A percentile compares a stretch with the other conserved stretches of the same genome.
Conservation (phyloP, 768 basidiomycete species). For the Candolleomyces eurysporus region DNA sequence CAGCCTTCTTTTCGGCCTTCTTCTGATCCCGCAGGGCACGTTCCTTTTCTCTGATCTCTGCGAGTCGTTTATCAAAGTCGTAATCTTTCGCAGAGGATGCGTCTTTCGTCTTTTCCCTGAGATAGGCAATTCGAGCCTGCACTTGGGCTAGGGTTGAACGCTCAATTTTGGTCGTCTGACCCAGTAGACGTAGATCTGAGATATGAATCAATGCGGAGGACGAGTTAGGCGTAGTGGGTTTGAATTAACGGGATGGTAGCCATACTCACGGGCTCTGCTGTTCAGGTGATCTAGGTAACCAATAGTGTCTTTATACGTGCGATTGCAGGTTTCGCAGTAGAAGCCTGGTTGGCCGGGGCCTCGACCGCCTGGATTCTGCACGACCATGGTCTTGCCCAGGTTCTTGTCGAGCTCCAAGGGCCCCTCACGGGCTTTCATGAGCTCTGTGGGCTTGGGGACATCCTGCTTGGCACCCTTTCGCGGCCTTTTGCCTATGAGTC, state of each 20-base stretch:
- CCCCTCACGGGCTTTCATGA: constrained; percentile 84
- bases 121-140: constrained; percentile 79
- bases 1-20: constrained; percentile 77
- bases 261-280: constrained; percentile 77
- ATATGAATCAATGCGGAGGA: neutral
- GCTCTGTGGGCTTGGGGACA: constrained; percentile 89
- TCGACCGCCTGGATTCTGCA: constrained; percentile 75
- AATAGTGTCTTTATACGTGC: constrained; percentile 92
- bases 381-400: constrained; percentile 91
- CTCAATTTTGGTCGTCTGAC: constrained; percentile 91
- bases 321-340: constrained; percentile 86
- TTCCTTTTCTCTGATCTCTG: constrained; percentile 78
- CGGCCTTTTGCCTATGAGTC: constrained; percentile 73
- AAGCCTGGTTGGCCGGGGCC: constrained; percentile 94
- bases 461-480: constrained; percentile 68
- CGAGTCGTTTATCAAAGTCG: constrained; percentile 89
- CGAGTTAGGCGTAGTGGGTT: constrained; percentile 1
- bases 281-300: constrained; percentile 97
- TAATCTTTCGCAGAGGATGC: constrained; percentile 84
- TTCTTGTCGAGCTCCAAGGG: constrained; percentile 94
- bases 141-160: constrained; percentile 93
- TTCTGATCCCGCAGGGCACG: constrained; percentile 62
- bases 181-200: constrained; percentile 85
- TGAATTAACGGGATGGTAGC: constrained; percentile 15
- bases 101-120: constrained; percentile 86